Base-by-base conservation (phyloP, 495 filamentous ascomycete genomes). In the Clavariopsis aquatica region DNA sequence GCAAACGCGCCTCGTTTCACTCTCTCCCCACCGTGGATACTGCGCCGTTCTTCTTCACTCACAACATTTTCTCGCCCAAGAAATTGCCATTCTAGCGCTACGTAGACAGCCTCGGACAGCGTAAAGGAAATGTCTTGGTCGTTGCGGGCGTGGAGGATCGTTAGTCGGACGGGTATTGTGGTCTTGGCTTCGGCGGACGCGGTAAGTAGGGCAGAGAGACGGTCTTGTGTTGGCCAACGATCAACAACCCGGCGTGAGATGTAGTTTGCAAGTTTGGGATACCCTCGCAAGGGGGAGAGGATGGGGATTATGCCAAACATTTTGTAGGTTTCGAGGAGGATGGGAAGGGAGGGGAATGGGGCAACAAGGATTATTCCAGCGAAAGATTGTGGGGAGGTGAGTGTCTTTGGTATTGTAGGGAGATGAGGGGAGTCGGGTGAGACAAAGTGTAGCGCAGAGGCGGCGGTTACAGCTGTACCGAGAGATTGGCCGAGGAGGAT, bases 401-500 rank as follows among this genome's bases (percentile, higher is more conserved):
- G 34, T 15, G 20, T 24, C 12, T 28, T 17, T 51, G 59, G 36
- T 19, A 23, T n/a, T 29, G 51, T 1, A 19, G 69, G 68, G 1
- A 71, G 55, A 9, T 22, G 10, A 8, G 55, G n/a, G 41, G 55
- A 52, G 19, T 41, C 38, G 6, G 60, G 70, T 78, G 72, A 79
- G 1, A 80, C 77, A 64, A 89, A 93, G 36, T 84, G 80, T 66
- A 94, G 88, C 0, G 84, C 85, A 1, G 89, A 84, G 20, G 81
- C 93, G 22, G 85, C 76, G 15, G 85, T 84, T 1, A 97, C 89
- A 0, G 90, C 93, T 9, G 94, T 96, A 27, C 94, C 94, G 1
- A 98, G 85, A 63, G 87, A 91, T 60, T 96, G 93, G 47, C 93
- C 93, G n/a, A 93, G 73, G 45, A 97, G 78, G 10, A 91, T 83